Evolutionary conservation across 306 rosid species (phyloP).

Genomic region (Quercus robur): DNA sequence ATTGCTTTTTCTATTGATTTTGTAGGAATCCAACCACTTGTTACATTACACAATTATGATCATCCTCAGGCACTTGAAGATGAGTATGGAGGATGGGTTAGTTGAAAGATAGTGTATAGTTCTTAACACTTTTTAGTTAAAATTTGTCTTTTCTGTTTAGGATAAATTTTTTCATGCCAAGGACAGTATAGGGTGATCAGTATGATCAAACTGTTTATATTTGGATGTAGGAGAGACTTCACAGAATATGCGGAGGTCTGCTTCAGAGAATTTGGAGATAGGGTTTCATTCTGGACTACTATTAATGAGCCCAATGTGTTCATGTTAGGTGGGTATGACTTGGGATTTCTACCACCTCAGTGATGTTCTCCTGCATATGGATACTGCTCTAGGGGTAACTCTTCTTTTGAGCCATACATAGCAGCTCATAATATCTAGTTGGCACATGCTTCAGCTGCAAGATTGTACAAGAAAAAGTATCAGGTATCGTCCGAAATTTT

Average conservation of each 20-base stretch:
- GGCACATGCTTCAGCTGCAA: conserved; percentile 61
- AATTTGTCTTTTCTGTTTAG: not conserved
- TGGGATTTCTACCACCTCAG: conserved; percentile 41
- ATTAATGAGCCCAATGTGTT: conserved; percentile 63
- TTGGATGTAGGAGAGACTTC: conserved; percentile 67
- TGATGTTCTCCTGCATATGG: conserved; percentile 67
- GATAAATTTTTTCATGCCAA: not conserved
- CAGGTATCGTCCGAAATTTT: conserved; percentile 25
- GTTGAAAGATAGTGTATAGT: conserved; percentile 48
- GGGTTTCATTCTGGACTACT: conserved; percentile 54
- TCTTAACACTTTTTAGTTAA: not conserved
- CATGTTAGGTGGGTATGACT: conserved; percentile 37
- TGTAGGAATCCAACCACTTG: conserved; percentile 76
- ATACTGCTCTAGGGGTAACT: conserved; percentile 46
- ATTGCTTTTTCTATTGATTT: not conserved
- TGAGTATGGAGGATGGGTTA: conserved; percentile 82
- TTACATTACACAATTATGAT: conserved; percentile 51
- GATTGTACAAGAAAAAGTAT: conserved; percentile 47
- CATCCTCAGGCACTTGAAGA: conserved; percentile 75
- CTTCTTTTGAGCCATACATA: conserved; percentile 60
- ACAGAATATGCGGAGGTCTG: conserved; percentile 59
- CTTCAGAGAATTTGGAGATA: conserved; percentile 75
- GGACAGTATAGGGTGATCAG: not conserved
- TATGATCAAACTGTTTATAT: conserved; percentile 1
- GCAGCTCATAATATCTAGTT: conserved; percentile 55